These are phyloP conservation scores for Pichia membranifaciens DNA, from an alignment of 805 yeast species.

Conservation along the genomic window DNA sequence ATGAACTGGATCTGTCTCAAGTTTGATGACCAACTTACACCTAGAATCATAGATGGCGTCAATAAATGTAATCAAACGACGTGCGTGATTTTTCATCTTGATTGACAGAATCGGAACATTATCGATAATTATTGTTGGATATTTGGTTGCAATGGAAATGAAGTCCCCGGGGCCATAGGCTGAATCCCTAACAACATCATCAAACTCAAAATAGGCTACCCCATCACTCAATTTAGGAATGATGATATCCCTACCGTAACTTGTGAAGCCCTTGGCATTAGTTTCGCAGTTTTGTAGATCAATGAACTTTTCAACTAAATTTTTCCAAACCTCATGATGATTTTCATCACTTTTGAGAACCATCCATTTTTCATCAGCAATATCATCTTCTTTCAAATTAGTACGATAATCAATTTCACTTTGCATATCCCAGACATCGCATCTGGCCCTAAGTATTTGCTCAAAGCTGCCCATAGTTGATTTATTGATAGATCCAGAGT, in stretches of 20 bases:
- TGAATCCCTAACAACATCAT: conserved; percentile 48
- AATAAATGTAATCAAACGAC: conserved; percentile 57
- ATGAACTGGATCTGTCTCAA: conserved; percentile 44
- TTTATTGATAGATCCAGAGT: conserved; percentile 58
- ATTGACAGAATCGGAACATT: conserved; percentile 55
- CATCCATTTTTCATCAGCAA: conserved; percentile 26
- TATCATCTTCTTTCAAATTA: conserved; percentile 25
- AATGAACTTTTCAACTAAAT: conserved; percentile 24
- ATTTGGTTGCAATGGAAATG: conserved; percentile 58
- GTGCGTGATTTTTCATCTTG: conserved; percentile 59
- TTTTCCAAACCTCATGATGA: conserved; percentile 33
- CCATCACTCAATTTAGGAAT: conserved; percentile 40
- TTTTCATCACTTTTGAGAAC: conserved; percentile 29
- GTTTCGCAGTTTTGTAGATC: conserved; percentile 10
- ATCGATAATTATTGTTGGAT: conserved; percentile 51
- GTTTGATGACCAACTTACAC: conserved; percentile 51
- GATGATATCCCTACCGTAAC: conserved; percentile 49
- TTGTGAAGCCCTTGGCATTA: conserved; percentile 32
- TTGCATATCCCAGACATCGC: conserved; percentile 58
- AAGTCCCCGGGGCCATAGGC: conserved; percentile 60
- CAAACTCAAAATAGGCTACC: conserved; percentile 44
- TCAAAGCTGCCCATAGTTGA: conserved; percentile 53
- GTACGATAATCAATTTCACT: conserved; percentile 52
- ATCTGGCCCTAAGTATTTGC: conserved; percentile 49
- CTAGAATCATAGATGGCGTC: conserved; percentile 67